Conservation (phyloP, 2,329 filamentous ascomycete species). For the Emmonsiellopsis sp. region DNA sequence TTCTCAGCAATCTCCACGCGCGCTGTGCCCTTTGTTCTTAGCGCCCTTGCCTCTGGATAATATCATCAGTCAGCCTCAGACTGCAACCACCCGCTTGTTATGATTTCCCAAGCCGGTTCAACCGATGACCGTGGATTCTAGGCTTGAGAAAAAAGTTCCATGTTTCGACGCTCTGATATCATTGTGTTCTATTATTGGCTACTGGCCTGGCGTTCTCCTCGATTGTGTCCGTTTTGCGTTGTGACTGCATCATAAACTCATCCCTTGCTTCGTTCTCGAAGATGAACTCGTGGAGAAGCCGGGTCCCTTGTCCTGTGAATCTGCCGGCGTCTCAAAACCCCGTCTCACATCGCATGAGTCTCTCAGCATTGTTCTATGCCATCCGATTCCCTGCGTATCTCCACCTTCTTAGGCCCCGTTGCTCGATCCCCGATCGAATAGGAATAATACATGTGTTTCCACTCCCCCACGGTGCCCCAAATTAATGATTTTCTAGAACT, state of each 20-base stretch:
- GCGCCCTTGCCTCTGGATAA: too few species aligned
- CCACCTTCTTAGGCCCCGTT: neutral
- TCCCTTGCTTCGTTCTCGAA: neutral
- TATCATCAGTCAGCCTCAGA: too few species aligned
- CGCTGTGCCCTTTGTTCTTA: neutral
- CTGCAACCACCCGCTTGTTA: too few species aligned
- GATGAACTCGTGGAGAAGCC: neutral
- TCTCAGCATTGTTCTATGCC: neutral
- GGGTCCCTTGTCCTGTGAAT: neutral
- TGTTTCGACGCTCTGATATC: too few species aligned
- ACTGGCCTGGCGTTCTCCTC: too few species aligned
- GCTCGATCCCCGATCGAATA: neutral
- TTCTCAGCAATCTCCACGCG: too few species aligned
- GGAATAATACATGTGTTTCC: neutral
- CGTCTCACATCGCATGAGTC: neutral
- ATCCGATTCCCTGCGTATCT: neutral
- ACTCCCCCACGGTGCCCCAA: neutral
- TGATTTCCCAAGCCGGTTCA: too few species aligned
- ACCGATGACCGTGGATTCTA: too few species aligned
- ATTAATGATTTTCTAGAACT: neutral
- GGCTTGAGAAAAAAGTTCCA: too few species aligned
- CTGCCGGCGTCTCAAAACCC: neutral
- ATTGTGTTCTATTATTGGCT: too few species aligned
- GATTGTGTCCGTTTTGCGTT: too few species aligned
- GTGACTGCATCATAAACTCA: neutral